Evolutionary conservation across 495 filamentous ascomycete genomes (phyloP).

Genomic region (Cairneyella variabilis): DNA sequence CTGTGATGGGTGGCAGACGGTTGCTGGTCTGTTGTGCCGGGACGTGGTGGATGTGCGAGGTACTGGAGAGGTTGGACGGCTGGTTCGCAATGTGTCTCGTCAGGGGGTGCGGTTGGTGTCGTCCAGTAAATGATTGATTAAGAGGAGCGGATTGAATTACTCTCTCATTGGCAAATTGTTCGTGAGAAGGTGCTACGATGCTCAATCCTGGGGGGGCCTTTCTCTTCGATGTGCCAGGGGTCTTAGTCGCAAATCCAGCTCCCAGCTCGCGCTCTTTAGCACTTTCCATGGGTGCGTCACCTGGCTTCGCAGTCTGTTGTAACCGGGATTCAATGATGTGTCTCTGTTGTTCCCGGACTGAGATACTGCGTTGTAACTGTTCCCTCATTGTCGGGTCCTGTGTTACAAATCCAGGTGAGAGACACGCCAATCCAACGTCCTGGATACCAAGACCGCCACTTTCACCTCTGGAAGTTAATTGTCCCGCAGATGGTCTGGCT

Average conservation of each 20-base stretch:
- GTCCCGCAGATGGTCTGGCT: slow-evolving; percentile 64
- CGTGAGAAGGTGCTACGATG: slow-evolving; percentile 93
- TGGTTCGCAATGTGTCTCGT: slow-evolving; percentile 83
- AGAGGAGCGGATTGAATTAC: slow-evolving; percentile 96
- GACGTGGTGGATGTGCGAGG: slow-evolving; percentile 88
- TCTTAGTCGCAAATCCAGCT: slow-evolving; percentile 59
- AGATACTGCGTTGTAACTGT: slow-evolving; percentile 89
- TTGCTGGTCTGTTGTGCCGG: slow-evolving; percentile 88
- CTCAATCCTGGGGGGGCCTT: slow-evolving; percentile 86
- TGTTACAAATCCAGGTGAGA: slow-evolving; percentile 93
- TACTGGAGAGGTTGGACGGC: slow-evolving; percentile 78
- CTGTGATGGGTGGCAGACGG: slow-evolving; percentile 87
- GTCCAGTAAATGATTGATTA: slow-evolving; percentile 92
- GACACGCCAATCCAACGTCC: slow-evolving; percentile 87
- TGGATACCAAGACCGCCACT: slow-evolving; percentile 72
- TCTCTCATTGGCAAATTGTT: slow-evolving; percentile 91
- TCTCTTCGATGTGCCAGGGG: slow-evolving; percentile 64
- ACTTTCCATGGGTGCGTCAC: slow-evolving; percentile 45
- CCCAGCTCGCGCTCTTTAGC: slow-evolving; percentile 50
- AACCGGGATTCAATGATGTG: slow-evolving; percentile 91
- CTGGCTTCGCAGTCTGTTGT: slow-evolving; percentile 78
- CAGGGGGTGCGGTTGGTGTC: slow-evolving; percentile 75
- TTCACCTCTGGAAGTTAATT: slow-evolving; percentile 66
- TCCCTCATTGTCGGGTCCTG: slow-evolving; percentile 96
- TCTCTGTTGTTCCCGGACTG: slow-evolving; percentile 88